Evolutionary conservation across 371 early-diverging fungal genomes (phyloP).

Genomic region (Mortierella sp.): DNA sequence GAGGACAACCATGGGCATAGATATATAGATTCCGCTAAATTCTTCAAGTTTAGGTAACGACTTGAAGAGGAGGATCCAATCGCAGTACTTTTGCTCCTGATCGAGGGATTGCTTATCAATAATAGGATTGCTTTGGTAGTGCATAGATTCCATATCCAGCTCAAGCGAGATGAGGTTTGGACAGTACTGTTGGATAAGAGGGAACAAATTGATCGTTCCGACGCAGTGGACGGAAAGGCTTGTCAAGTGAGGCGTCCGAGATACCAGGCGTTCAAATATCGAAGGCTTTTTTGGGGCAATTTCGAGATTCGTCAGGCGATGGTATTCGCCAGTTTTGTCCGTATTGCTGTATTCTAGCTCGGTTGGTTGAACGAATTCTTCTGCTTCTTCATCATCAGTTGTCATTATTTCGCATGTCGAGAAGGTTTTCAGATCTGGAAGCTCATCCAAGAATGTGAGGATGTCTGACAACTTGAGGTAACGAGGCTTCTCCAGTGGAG

Average conservation of each 20-base stretch:
- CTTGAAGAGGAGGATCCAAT: conserved; percentile 15
- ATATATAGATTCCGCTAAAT: not conserved
- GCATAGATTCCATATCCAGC: not conserved
- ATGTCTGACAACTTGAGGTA: conserved; percentile 15
- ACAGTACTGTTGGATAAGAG: not conserved
- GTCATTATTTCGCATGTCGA: conserved; percentile 6
- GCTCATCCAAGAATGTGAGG: conserved; percentile 10
- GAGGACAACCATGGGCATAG: conserved; percentile 1
- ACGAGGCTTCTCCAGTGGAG: not conserved
- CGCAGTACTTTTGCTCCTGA: not conserved
- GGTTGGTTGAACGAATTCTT: not conserved
- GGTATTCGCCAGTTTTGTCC: not conserved
- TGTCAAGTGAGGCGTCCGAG: conserved; percentile 2
- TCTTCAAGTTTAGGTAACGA: conserved; percentile 4
- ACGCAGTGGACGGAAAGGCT: not conserved
- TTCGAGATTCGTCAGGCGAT: not conserved
- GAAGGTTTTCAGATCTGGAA: conserved; percentile 17
- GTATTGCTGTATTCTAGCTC: not conserved
- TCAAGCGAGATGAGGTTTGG: conserved; percentile 8
- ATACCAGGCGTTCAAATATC: not conserved
- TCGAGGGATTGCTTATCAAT: too few relatives aligned
- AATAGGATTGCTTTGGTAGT: not conserved
- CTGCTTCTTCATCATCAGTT: not conserved
- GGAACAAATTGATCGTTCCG: not conserved
- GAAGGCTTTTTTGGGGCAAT: not conserved